Evolutionary conservation across 1,284 basidiomycete genomes (phyloP), one percentile per base, ranked within the genome.

Genomic region (Cutaneotrichosporon sp.): DNA sequence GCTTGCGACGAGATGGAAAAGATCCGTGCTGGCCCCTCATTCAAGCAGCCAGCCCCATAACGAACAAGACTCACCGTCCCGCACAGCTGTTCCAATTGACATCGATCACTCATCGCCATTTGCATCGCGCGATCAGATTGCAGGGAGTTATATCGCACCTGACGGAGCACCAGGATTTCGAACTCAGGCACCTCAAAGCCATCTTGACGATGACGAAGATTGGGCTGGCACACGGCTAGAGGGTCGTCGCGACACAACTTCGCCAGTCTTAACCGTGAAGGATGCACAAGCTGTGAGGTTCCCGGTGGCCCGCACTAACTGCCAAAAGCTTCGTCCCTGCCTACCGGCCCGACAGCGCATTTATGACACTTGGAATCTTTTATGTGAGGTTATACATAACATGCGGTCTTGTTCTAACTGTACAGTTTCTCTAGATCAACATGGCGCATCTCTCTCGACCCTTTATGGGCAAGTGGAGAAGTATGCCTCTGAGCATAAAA

Each of bases 371-470:
- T 97, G 94, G 94, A 82, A 81, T 1, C 78, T 97, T 3, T 75
- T 97, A 1, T 97, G 97, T 76, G 46, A 52, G 70, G 26, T 62
- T 4, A n/a, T 36, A 17, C 26, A 9, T 12, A 21, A 22, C 21
- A 10, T 35, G 22, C 20, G 14, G n/a, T 23, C 18, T 5, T 10
- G 10, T 30, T 5, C 55, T 49, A 12, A 39, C 37, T 26, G 5
- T 14, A 2, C 43, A 76, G 74, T 74, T 75, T 93, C 90, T 10
- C 78, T 96, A 15, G 94, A 98, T 66, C 92, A 97, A 69, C 89
- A 97, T 60, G 94, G 94, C 0, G 91, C 93, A 43, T 93, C 90
- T 9, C 78, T 97, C 10, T 83, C 86, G 37, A 97, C 94, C 0
- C 80, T 97, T 1, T 94, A 93, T 68, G 66, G 81, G 2, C 80